Evolutionary conservation across 805 yeast genomes (phyloP), one percentile per base, ranked within the genome.

Genomic region (Barnettozyma californica): DNA sequence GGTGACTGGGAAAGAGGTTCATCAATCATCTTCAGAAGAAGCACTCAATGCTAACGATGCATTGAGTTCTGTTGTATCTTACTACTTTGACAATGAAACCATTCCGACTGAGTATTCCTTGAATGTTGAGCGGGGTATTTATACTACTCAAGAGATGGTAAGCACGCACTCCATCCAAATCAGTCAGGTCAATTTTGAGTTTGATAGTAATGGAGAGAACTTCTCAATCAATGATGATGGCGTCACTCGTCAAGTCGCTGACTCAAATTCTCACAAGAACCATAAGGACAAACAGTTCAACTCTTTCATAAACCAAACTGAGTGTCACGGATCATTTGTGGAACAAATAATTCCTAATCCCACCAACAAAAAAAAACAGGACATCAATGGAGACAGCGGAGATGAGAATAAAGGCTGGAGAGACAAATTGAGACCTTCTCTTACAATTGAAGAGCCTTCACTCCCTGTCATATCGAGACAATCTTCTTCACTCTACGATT

Each of bases 51-150:
- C 5, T 13, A 20, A 26, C 23, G 45, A 46, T 13, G 23, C 14
- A 1, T 29, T 40, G 33, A 39, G 43, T 14, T 45, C 48, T 2
- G 41, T 45, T 26, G 49, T 46, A 9, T 29, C 42, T 11, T 37
- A 36, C 29, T 42, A 42, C 36, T 27, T 46, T 23, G 43, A 42
- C n/a, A 23, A 38, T 9, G 49, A 46, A 13, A 21, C 49, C 8
- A 29, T 46, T 13, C 44, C 42, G 7, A 14, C 43, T 23, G 35
- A 43, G 9, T 33, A 36, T 11, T 10, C 35, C 6, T 36, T 36
- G 18, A 29, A 33, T n/a, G 26, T 11, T 11, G 36, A 25, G 4
- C 13, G n/a, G 11, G 46, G 41, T 23, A 27, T 44, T 5, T 44
- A 44, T 27, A 21, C 18, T 14, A 44, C 46, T 6, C 11, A 19